phyloP scores from a whole-genome alignment of 441 rosid species.

The Eutrema salsugineum region DNA sequence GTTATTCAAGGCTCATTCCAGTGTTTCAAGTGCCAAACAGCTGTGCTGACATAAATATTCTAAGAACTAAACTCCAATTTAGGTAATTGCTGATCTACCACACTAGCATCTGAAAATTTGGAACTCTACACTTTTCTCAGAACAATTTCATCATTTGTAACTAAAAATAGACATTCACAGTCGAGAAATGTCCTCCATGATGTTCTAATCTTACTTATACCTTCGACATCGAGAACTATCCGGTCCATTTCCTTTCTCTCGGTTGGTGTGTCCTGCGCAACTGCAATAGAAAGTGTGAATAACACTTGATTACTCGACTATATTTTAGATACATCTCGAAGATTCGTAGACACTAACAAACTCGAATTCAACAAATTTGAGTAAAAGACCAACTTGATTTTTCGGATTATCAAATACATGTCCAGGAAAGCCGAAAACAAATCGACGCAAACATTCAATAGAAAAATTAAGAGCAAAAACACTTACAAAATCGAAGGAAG shows the following conservation, averaged over 20 bases:
- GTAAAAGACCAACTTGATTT: not conserved
- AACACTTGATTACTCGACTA: not conserved
- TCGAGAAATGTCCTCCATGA: not conserved
- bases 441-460: not conserved
- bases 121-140: conserved; percentile 1
- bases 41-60: not conserved
- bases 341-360: not conserved
- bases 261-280: not conserved
- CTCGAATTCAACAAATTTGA: not conserved
- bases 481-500: conserved; percentile 50
- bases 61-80: not conserved
- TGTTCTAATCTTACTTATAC: not conserved
- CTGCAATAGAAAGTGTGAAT: conserved; percentile 9
- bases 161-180: conserved; percentile 20
- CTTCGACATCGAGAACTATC: conserved; percentile 25
- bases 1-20: conserved; percentile 24
- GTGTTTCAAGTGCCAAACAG: conserved; percentile 23
- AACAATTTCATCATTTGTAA: conserved; percentile 7
- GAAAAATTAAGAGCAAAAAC: not conserved
- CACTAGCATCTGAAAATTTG: conserved; percentile 15
- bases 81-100: not conserved
- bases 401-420: not conserved
- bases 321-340: not conserved
- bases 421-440: not conserved
- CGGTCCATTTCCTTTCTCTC: not conserved